Conservation (phyloP, 108 stramenopile genomes). For the Nannochloropsis gaditana region DNA sequence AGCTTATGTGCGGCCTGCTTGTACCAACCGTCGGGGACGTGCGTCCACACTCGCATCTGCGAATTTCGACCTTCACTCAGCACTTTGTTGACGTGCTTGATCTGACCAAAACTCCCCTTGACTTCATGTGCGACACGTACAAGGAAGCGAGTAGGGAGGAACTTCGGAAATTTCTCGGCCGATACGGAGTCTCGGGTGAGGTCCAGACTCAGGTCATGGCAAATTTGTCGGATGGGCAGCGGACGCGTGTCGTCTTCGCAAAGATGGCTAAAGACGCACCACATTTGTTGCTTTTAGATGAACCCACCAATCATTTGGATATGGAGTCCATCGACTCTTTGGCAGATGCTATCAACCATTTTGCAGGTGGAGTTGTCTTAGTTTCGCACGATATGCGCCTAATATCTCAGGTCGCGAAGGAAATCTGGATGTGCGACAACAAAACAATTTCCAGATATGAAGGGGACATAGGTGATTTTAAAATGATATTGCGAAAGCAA, state of each 20-base stretch:
- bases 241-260: constrained; percentile 94
- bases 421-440: constrained; percentile 93
- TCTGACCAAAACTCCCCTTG: constrained; percentile 83
- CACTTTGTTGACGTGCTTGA: constrained; percentile 97
- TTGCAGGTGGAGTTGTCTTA: constrained; percentile 95
- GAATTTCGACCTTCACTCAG: constrained; percentile 92
- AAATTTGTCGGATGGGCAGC: constrained; percentile 87
- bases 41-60: constrained; percentile 81
- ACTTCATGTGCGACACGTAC: constrained; percentile 84
- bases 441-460: constrained; percentile 72
- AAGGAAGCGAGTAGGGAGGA: constrained; percentile 35
- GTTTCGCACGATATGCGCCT: constrained; percentile 98
- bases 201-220: constrained; percentile 54
- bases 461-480: constrained; percentile 92
- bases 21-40: constrained; percentile 79
- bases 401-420: constrained; percentile 92
- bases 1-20: constrained; percentile 83
- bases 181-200: constrained; percentile 88
- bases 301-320: constrained; percentile 81
- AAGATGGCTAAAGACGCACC: constrained; percentile 89
- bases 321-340: constrained; percentile 97
- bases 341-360: constrained; percentile 86
- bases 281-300: constrained; percentile 94
- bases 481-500: constrained; percentile 71
- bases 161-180: constrained; percentile 56